A percentile compares a stretch with the other conserved stretches of the same genome.
Conservation (phyloP, 1,284 basidiomycete species). For the Veloporphyrellus conicus region DNA sequence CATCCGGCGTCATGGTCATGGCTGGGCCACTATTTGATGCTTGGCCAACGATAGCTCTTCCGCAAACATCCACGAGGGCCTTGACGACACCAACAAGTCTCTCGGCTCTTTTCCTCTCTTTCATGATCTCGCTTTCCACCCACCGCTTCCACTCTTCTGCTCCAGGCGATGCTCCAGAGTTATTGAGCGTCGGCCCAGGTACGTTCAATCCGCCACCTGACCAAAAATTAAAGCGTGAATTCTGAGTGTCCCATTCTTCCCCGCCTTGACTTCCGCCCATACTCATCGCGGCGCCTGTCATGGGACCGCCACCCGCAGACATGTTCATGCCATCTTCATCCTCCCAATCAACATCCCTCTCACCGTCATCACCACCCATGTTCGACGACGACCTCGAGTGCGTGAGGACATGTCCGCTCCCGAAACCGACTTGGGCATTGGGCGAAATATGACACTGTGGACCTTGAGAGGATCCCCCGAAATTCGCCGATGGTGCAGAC, state of each 20-base stretch:
- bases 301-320: constrained; percentile 3
- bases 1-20: constrained; percentile 9
- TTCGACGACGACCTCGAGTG: constrained; percentile 31
- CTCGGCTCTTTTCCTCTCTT: constrained; percentile 52
- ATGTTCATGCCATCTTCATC: constrained; percentile 24
- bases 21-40: background rate
- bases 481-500: constrained; percentile 6
- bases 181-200: constrained; percentile 14
- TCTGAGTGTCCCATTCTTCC: constrained; percentile 25
- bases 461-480: constrained; percentile 8
- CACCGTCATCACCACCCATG: constrained; percentile 25
- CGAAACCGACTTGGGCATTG: constrained; percentile 9
- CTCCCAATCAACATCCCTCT: constrained; percentile 30
- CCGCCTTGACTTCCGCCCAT: constrained; percentile 15
- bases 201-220: constrained; percentile 12
- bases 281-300: constrained; percentile 14
- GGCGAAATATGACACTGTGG: constrained; percentile 10
- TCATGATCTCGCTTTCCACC: constrained; percentile 26
- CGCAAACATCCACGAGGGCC: constrained; percentile 54
- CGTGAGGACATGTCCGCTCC: constrained; percentile 16
- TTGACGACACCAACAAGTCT: constrained; percentile 45
- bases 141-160: constrained; percentile 31
- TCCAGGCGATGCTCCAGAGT: constrained; percentile 6
- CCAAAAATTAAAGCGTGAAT: constrained; percentile 15
- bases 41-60: constrained; percentile 38